These are phyloP conservation scores for Elsinoe arachidis DNA, from an alignment of 2,329 filamentous ascomycete genomes.

Conservation along the genomic window DNA sequence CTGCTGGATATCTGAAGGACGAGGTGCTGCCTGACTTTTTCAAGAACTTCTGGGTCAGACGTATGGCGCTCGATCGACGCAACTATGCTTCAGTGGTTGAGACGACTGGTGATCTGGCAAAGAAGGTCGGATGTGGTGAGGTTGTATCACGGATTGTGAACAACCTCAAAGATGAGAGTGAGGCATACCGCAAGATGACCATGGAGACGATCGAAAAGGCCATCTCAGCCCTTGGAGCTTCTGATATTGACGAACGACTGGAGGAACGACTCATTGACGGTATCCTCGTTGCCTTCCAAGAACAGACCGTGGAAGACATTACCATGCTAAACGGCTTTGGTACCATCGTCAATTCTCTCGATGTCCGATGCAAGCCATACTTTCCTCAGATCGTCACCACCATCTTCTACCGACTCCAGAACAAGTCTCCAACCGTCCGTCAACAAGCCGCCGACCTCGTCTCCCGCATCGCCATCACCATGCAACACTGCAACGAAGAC, in stretches of 20 bases:
- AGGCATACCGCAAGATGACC: conserved; percentile 98
- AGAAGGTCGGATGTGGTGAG: conserved; percentile 95
- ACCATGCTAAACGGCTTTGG: conserved; percentile 97
- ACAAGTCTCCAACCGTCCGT: conserved; percentile 92
- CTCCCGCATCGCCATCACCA: conserved; percentile 93
- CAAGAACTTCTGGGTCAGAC: conserved; percentile 95
- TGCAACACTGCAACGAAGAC: conserved; percentile 98
- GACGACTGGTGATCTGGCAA: conserved; percentile 90
- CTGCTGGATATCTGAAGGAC: conserved; percentile 87
- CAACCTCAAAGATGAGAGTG: conserved; percentile 96
- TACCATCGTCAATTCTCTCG: conserved; percentile 91
- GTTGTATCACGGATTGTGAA: conserved; percentile 88
- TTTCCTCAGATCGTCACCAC: conserved; percentile 94
- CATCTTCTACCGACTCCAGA: conserved; percentile 93
- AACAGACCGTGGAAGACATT: conserved; percentile 92
- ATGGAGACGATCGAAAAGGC: conserved; percentile 97
- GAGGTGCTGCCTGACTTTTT: conserved; percentile 94
- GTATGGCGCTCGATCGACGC: conserved; percentile 94
- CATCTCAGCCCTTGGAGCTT: conserved; percentile 82
- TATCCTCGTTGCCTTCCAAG: conserved; percentile 92
- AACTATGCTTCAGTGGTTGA: conserved; percentile 98
- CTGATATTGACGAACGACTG: conserved; percentile 83
- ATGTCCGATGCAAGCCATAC: conserved; percentile 89
- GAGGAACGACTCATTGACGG: conserved; percentile 94
- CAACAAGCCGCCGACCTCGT: conserved; percentile 96